Percentiles rank a stretch among this genome's conserved stretches.
These are phyloP conservation scores for Polygonum maritimum DNA, from an alignment of 148 eudicot species.

Conservation along the genomic window DNA sequence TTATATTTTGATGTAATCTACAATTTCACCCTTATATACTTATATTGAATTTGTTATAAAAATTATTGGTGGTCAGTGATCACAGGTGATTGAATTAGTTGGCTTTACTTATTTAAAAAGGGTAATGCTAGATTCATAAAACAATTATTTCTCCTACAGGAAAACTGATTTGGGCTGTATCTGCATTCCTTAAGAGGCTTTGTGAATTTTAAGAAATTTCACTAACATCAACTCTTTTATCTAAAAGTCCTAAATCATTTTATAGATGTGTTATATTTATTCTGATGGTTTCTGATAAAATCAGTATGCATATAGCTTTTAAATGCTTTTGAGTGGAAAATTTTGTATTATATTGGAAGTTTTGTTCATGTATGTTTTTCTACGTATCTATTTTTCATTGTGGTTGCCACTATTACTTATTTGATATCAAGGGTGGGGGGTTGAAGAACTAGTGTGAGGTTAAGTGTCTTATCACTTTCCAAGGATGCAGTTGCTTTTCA, in stretches of 20 bases:
- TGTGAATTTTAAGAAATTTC: neutral
- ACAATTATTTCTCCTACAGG: neutral
- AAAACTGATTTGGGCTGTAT: neutral
- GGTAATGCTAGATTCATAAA: neutral
- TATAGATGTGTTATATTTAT: neutral
- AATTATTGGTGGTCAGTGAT: neutral
- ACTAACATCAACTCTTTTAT: neutral
- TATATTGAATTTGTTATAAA: neutral
- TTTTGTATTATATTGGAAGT: neutral
- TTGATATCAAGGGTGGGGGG: neutral
- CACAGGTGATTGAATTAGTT: neutral
- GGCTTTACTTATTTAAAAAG: neutral
- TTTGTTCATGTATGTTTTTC: neutral
- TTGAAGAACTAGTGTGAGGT: neutral
- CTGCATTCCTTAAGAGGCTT: neutral
- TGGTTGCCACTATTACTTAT: neutral
- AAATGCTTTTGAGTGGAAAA: neutral
- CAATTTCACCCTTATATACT: neutral
- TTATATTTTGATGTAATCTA: neutral
- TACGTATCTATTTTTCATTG: neutral
- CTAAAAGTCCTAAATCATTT: neutral
- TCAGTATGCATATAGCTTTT: neutral
- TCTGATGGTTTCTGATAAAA: neutral
- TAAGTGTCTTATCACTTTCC: neutral
- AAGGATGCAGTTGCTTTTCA: neutral